These are phyloP conservation scores for Teratosphaeria zuluensis DNA, from an alignment of 2,329 filamentous ascomycete species.

Conservation along the genomic window DNA sequence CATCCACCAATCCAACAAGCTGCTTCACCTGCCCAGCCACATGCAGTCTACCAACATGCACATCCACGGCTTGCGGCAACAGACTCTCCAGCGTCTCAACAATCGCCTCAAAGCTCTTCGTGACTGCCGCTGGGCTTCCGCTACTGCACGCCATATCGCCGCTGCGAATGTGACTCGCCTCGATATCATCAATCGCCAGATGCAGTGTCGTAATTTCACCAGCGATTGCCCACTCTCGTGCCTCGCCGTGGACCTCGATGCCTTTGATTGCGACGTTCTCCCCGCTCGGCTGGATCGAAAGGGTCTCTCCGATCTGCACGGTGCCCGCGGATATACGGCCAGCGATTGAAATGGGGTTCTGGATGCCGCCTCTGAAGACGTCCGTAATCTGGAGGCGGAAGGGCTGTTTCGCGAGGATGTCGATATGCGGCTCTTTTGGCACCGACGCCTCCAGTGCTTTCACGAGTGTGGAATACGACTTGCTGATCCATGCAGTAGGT, in stretches of 20 bases:
- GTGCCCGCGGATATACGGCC: conserved; percentile 79
- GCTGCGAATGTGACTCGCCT: conserved; percentile 59
- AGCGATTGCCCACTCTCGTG: conserved; percentile 80
- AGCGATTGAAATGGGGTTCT: conserved; percentile 73
- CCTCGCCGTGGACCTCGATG: conserved; percentile 64
- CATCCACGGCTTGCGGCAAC: conserved; percentile 78
- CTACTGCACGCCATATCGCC: conserved; percentile 76
- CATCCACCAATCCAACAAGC: conserved; percentile 64
- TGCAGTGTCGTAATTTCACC: conserved; percentile 84
- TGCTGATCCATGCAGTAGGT: conserved; percentile 63
- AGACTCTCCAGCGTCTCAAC: conserved; percentile 83
- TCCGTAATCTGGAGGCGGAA: conserved; percentile 81
- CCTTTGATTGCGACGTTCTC: conserved; percentile 75
- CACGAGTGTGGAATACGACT: conserved; percentile 53
- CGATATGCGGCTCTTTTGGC: conserved; percentile 40
- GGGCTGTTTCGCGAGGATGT: conserved; percentile 56
- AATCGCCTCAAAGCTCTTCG: conserved; percentile 70
- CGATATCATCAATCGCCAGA: conserved; percentile 62
- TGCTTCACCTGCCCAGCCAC: conserved; percentile 63
- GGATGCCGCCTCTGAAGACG: conserved; percentile 68
- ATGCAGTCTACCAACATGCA: conserved; percentile 78
- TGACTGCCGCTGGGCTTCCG: conserved; percentile 53
- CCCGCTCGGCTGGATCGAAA: conserved; percentile 70
- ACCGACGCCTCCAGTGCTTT: conserved; percentile 79
- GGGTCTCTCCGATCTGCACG: conserved; percentile 71